Percentiles rank a stretch among this genome's conserved stretches.
Conservation (phyloP, 176 grass and related monocot species). For the Saccharum officinarum region DNA sequence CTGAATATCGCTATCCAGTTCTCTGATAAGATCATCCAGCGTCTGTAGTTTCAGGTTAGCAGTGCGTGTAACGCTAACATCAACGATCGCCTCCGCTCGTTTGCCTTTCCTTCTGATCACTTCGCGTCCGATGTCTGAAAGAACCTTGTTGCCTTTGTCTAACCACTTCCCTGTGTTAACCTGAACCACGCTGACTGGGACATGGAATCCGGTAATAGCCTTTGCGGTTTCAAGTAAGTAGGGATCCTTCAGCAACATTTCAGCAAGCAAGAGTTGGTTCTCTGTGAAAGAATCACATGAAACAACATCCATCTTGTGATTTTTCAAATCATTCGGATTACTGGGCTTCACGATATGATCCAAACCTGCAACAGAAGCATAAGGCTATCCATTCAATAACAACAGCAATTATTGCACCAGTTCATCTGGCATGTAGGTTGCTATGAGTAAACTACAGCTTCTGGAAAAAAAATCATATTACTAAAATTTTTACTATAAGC, state of each 20-base stretch:
- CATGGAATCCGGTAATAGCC: constrained; percentile 40
- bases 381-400: background rate
- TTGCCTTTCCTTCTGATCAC: constrained; percentile 71
- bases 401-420: background rate
- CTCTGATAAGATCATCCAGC: constrained; percentile 67
- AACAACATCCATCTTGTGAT: constrained; percentile 13
- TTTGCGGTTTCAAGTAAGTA: constrained; percentile 64
- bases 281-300: constrained; percentile 55
- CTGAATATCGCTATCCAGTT: constrained; percentile 69
- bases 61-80: background rate
- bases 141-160: constrained; percentile 50
- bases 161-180: constrained; percentile 21
- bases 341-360: background rate
- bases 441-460: background rate
- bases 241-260: constrained; percentile 53
- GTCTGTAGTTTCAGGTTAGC: constrained; percentile 20
- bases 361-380: constrained; percentile 41
- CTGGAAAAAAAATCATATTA: background rate
- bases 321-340: background rate
- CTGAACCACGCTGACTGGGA: constrained; percentile 31
- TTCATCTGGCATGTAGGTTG: background rate
- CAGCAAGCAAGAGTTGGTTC: constrained; percentile 55
- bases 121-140: constrained; percentile 64
- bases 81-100: constrained; percentile 37
- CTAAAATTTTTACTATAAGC: background rate